phyloP scores from a whole-genome alignment of 331 rosid genomes.

The Malus hybrid region DNA sequence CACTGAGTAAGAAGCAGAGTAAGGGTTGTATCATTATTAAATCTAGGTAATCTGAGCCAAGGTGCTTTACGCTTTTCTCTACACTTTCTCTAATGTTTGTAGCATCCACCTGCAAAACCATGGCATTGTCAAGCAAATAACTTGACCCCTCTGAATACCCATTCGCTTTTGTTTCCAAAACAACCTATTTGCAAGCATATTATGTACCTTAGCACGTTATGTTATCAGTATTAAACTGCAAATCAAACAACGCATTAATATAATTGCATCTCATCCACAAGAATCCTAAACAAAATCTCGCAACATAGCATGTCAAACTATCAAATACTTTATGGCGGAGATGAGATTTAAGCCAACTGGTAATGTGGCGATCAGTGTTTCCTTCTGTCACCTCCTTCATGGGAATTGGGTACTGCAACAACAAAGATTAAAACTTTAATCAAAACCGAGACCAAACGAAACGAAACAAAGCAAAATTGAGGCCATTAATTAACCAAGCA shows the following conservation, averaged over 20 bases:
- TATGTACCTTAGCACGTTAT: background rate
- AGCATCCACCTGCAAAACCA: conserved; percentile 68
- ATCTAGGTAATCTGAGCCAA: conserved; percentile 91
- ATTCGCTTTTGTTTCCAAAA: conserved; percentile 72
- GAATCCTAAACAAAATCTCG: background rate
- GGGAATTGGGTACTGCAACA: conserved; percentile 80
- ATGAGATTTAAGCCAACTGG: conserved; percentile 84
- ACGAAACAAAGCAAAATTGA: background rate
- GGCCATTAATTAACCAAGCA: background rate
- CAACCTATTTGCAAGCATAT: conserved; percentile 30
- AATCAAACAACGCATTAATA: no score
- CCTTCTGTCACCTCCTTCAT: conserved; percentile 80
- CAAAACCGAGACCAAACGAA: background rate
- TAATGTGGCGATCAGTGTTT: conserved; percentile 62
- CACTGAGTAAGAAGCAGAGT: no score
- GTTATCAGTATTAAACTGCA: no score
- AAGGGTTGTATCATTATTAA: background rate
- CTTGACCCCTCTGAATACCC: conserved; percentile 69
- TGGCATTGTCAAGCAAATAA: conserved; percentile 63
- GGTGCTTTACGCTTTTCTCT: conserved; percentile 89
- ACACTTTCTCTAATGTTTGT: conserved; percentile 79
- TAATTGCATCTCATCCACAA: background rate
- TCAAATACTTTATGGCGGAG: conserved; percentile 68
- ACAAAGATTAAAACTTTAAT: background rate
- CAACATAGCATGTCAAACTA: background rate